Conservation (phyloP, 208 protist species). For the Borovskyia barvae region DNA sequence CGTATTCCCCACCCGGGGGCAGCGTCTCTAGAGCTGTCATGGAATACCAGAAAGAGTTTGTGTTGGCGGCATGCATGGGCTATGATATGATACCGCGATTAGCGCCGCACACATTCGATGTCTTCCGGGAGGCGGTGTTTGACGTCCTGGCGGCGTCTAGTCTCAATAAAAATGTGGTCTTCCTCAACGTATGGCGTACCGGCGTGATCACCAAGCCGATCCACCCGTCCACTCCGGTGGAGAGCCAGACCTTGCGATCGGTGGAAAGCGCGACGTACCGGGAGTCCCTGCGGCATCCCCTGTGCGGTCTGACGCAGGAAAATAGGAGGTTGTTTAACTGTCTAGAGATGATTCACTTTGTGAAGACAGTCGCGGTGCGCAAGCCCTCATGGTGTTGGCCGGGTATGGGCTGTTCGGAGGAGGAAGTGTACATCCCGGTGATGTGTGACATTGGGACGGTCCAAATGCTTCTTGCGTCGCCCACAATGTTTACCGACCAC, state of each 20-base stretch:
- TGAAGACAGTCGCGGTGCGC: slow-evolving; percentile 51
- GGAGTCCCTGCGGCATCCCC: slow-evolving; percentile 24
- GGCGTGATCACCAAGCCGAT: slow-evolving; percentile 20
- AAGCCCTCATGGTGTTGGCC: slow-evolving; percentile 1
- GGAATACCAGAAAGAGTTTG: slow-evolving; percentile 64
- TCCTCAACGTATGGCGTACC: slow-evolving; percentile 46
- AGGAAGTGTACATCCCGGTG: slow-evolving; percentile 65
- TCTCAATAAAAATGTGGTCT: slow-evolving; percentile 65
- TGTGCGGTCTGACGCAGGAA: slow-evolving; percentile 18
- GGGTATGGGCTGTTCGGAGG: slow-evolving; percentile 27
- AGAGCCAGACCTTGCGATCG: not conserved
- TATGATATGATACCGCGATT: slow-evolving; percentile 83
- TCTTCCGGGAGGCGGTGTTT: slow-evolving; percentile 72
- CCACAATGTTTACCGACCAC: slow-evolving; percentile 85
- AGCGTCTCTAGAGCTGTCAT: slow-evolving; percentile 65
- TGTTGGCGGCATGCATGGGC: slow-evolving; percentile 62
- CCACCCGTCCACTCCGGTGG: slow-evolving; percentile 18
- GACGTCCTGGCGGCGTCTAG: slow-evolving; percentile 54
- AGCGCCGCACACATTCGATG: slow-evolving; percentile 76
- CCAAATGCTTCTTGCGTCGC: slow-evolving; percentile 63
- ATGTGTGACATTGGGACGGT: slow-evolving; percentile 54
- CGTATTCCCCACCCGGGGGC: slow-evolving; percentile 81
- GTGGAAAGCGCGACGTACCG: slow-evolving; percentile 38
- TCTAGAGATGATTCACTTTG: slow-evolving; percentile 63
- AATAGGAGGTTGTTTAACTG: slow-evolving; percentile 57